phyloP scores from a whole-genome alignment of 257 asterid species.

The Verbascum thapsus region DNA sequence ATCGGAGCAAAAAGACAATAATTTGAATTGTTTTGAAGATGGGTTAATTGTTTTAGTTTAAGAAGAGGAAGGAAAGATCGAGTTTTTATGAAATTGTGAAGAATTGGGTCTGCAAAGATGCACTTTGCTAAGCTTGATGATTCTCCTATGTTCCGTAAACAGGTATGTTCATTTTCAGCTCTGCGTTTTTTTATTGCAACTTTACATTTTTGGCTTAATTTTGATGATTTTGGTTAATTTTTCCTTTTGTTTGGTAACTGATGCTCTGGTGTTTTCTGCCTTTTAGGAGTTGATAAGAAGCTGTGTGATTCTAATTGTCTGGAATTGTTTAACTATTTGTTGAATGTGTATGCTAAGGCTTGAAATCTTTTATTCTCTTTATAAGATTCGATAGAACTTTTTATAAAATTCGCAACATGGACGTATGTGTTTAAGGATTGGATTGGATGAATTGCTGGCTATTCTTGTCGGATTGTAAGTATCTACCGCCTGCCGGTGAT shows the following conservation, averaged over 20 bases:
- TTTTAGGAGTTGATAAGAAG: conserved; percentile 19
- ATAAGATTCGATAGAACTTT: background rate
- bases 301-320: conserved; percentile 23
- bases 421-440: conserved; percentile 2
- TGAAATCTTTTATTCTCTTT: conserved; percentile 17
- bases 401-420: conserved; percentile 15
- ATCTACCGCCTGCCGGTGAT: background rate
- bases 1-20: conserved; percentile 48
- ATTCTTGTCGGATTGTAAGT: background rate
- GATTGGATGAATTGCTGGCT: conserved; percentile 22
- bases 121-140: conserved; percentile 98
- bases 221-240: conserved; percentile 18
- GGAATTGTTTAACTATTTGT: conserved; percentile 5
- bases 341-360: conserved; percentile 18
- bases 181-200: too few species aligned
- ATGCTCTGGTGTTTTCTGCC: conserved; percentile 14
- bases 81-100: conserved; percentile 33
- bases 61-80: conserved; percentile 54
- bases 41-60: conserved; percentile 30
- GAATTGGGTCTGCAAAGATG: conserved; percentile 57
- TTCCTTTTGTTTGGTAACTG: conserved; percentile 1
- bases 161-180: too few species aligned
- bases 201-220: conserved; percentile 4
- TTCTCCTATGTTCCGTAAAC: conserved; percentile 99
- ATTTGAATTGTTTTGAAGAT: conserved; percentile 38